Base-by-base conservation (phyloP, 177 flowering plant species). In the Vitis hybrid region DNA sequence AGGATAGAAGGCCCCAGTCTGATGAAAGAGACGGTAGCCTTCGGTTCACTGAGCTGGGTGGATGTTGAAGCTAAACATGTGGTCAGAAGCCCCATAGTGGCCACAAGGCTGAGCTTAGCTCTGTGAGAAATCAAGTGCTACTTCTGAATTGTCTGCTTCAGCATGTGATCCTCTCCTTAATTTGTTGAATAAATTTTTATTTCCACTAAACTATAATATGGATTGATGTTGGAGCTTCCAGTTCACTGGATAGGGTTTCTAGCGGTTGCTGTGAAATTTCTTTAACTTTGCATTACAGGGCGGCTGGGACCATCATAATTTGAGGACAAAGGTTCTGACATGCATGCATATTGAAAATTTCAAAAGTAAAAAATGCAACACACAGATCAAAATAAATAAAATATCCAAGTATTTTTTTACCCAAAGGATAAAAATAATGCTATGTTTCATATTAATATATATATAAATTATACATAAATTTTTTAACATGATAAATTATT, bases 81-180 rank as follows among this genome's bases (percentile, higher is more conserved):
- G 4, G 88, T 88, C n/a, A 75, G 77, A 40, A 88, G 91, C 66
- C 89, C 91, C 10, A 80, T 88, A 1, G 88, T 86, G 52, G 84
- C 77, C 40, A 78, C 89, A 17, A 75, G 48, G 26, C 62, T 71
- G 23, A 63, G 51, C 17, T 45, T 61, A 57, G 30, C 30, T 26
- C 30, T 0, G n/a, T 54, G 8, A 57, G 3, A 23, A 19, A 10
- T 17, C 11, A 57, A 19, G 26, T 19, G 19, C 10, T 18, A 2
- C 45, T 40, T 40, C 8, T 40, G 18, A 18, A 57, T 57, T 7
- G 30, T 57, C 60, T 57, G 26, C 26, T 57, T 57, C 12, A 10
- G 30, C 56, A 12, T 54, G 56, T 54, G 56, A 54, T 15, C 17
- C 7, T 54, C 17, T 17, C 17, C 56, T 40, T 40, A 40, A 7